Evolutionary conservation across 345 rosid genomes (phyloP).

Genomic region (Pistacia integerrima): DNA sequence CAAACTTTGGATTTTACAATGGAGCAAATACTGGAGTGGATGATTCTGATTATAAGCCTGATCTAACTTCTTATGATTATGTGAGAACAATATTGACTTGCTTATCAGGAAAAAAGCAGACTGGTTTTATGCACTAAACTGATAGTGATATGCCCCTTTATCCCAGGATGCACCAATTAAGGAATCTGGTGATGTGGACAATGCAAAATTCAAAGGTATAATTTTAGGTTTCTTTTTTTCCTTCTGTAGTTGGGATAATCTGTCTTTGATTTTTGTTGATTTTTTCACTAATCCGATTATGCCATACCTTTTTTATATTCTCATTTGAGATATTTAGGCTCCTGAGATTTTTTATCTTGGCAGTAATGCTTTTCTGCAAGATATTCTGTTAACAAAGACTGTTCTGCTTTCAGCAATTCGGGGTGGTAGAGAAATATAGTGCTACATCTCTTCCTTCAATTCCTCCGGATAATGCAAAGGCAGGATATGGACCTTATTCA

Average conservation of each 20-base stretch:
- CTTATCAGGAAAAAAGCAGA: not conserved
- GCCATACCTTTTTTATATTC: not conserved
- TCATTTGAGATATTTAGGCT: not conserved
- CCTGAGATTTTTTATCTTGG: conserved; percentile 8
- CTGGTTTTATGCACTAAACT: conserved; percentile 15
- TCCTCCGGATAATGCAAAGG: conserved; percentile 48
- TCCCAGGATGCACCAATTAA: conserved; percentile 91
- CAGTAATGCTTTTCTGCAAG: conserved; percentile 2
- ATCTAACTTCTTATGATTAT: conserved; percentile 95
- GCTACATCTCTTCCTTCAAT: conserved; percentile 43
- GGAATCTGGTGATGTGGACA: conserved; percentile 86
- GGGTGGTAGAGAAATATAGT: conserved; percentile 55
- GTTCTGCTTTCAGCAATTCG: conserved; percentile 56
- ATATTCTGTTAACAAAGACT: conserved; percentile 16
- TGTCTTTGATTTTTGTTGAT: not conserved
- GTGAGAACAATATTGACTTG: conserved; percentile 37
- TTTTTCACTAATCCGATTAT: not conserved
- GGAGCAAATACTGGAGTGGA: conserved; percentile 84
- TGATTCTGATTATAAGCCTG: conserved; percentile 80
- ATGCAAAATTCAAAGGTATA: conserved; percentile 74
- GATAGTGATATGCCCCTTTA: conserved; percentile 12
- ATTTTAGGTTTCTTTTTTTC: conserved; percentile 16
- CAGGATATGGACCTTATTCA: conserved; percentile 63
- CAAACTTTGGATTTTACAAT: conserved; percentile 92
- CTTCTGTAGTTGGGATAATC: not conserved